Conservation (phyloP, 805 yeast genomes). For the Wickerhamomyces strasburgensis region DNA sequence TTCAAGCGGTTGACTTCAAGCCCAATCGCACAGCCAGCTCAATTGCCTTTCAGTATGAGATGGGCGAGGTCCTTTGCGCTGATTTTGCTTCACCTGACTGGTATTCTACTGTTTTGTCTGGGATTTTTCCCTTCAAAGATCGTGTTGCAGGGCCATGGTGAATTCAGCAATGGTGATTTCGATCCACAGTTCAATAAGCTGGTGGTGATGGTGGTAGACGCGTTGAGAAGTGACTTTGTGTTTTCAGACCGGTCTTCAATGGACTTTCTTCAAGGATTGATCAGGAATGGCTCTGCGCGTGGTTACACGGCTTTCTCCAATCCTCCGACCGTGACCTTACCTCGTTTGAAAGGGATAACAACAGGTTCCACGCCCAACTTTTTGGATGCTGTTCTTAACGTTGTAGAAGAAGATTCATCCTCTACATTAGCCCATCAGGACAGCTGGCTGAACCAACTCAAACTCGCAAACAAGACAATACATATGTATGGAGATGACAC, state of each 20-base stretch:
- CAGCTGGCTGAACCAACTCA: conserved; percentile 78
- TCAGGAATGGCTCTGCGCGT: conserved; percentile 64
- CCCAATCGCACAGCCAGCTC: no score
- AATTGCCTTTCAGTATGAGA: conserved; percentile 2
- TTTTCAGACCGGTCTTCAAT: conserved; percentile 63
- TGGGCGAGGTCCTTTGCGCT: conserved; percentile 2
- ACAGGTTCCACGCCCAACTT: conserved; percentile 95
- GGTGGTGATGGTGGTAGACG: conserved; percentile 86
- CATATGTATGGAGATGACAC: conserved; percentile 97
- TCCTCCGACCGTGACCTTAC: conserved; percentile 96
- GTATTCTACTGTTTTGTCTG: conserved; percentile 58
- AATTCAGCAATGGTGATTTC: conserved; percentile 27
- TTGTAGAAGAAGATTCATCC: conserved; percentile 85
- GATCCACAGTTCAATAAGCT: conserved; percentile 56
- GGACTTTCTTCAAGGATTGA: conserved; percentile 57
- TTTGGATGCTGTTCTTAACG: conserved; percentile 87
- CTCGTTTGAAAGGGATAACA: conserved; percentile 87
- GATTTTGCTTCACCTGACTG: conserved; percentile 38
- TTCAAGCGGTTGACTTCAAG: no score
- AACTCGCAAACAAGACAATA: conserved; percentile 32
- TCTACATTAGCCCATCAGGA: conserved; percentile 66
- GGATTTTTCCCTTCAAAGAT: conserved; percentile 95
- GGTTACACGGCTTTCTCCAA: conserved; percentile 90
- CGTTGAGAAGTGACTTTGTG: conserved; percentile 84
- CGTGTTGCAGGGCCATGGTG: conserved; percentile 57